A percentile compares a stretch with the other conserved stretches of the same genome.
Evolutionary conservation across 2,329 filamentous ascomycete genomes (phyloP).

Genomic region (Penicillium fuscoglaucum): DNA sequence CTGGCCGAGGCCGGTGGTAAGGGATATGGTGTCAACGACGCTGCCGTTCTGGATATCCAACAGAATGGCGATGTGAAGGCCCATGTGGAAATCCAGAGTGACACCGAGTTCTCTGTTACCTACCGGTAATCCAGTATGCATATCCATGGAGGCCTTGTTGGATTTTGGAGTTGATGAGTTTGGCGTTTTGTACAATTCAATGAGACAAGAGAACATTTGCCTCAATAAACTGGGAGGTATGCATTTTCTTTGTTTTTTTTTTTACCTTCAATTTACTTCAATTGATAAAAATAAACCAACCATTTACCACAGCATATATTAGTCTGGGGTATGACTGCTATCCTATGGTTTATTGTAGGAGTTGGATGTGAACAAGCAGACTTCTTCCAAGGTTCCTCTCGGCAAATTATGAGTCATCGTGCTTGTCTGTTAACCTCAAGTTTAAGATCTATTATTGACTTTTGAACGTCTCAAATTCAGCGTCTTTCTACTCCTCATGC

Average conservation of each 20-base stretch:
- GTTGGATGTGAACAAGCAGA: neutral
- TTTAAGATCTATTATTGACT: neutral
- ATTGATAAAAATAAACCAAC: neutral
- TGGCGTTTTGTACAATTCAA: neutral
- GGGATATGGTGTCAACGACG: constrained; percentile 37
- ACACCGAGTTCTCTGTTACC: constrained; percentile 30
- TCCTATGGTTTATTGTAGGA: neutral
- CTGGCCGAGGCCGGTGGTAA: constrained; percentile 26
- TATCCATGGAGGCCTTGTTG: neutral
- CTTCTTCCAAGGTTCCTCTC: neutral
- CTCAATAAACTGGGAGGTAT: neutral
- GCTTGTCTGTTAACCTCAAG: neutral
- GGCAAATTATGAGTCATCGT: neutral
- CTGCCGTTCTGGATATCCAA: constrained; percentile 50
- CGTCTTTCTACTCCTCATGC: constrained; percentile 5
- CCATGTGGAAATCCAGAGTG: constrained; percentile 26
- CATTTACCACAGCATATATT: neutral
- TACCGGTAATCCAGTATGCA: constrained; percentile 13
- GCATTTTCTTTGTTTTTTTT: neutral
- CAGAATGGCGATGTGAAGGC: constrained; percentile 43
- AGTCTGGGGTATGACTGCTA: no score
- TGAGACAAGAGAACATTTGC: neutral
- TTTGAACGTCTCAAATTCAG: neutral
- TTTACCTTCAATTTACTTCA: neutral
- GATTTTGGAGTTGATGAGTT: neutral